phyloP scores from a whole-genome alignment of 345 rosid species.

The Acer negundo region DNA sequence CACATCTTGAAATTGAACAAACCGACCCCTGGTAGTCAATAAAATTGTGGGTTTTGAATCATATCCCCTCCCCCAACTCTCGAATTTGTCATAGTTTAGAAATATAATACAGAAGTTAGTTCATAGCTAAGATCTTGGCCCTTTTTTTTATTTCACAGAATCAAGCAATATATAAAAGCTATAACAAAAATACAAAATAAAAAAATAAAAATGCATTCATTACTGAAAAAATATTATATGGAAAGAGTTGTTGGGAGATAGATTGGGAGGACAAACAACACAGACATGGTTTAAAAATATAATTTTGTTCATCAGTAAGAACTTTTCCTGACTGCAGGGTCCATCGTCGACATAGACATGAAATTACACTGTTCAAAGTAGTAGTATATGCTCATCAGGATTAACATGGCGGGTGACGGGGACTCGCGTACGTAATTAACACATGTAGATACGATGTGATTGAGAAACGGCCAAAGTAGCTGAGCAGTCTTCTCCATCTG shows the following conservation, averaged over 20 bases:
- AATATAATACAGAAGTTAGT: too few species aligned
- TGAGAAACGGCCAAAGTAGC: conserved; percentile 1
- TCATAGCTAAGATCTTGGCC: too few species aligned
- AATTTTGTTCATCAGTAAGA: background rate
- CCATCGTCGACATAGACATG: background rate
- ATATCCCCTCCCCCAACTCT: too few species aligned
- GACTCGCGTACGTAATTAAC: background rate
- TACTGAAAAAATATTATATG: background rate
- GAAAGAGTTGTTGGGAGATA: background rate
- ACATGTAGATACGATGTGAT: background rate
- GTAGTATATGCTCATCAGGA: conserved; percentile 16
- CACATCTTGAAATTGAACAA: too few species aligned
- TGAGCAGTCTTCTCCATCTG: conserved; percentile 11
- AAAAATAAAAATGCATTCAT: background rate
- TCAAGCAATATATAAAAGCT: too few species aligned
- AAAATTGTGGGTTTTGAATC: too few species aligned
- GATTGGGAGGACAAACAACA: conserved; percentile 2
- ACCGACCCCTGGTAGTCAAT: too few species aligned
- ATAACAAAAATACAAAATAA: background rate
- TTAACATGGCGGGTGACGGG: background rate
- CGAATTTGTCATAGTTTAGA: too few species aligned
- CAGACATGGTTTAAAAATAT: background rate
- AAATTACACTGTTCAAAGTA: conserved; percentile 12
- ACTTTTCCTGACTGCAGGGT: conserved; percentile 2
- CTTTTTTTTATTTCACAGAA: too few species aligned